Conservation (phyloP, 805 yeast genomes). For the Lipomyces sp. region DNA sequence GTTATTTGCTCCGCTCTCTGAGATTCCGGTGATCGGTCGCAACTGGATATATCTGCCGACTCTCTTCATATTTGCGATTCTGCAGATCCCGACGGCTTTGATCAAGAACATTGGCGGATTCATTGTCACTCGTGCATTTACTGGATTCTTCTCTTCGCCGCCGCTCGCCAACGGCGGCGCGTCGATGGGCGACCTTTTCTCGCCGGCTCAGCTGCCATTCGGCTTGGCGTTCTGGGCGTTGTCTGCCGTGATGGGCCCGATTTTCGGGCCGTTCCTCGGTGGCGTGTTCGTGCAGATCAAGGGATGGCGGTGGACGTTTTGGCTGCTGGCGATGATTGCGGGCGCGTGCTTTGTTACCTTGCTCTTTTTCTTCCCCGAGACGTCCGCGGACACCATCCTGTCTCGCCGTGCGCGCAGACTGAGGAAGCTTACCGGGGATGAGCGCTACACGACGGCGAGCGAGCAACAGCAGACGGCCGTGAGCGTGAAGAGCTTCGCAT, state of each 20-base stretch:
- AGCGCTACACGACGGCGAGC: neutral
- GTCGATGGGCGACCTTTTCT: constrained; percentile 49
- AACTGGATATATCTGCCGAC: constrained; percentile 49
- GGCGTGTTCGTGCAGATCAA: constrained; percentile 45
- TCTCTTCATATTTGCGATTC: constrained; percentile 45
- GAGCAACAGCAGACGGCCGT: constrained; percentile 1
- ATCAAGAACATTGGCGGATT: constrained; percentile 50
- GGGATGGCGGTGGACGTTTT: constrained; percentile 46
- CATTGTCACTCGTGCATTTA: constrained; percentile 48
- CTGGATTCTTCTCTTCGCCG: constrained; percentile 59
- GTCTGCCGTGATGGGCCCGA: constrained; percentile 43
- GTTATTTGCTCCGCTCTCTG: constrained; percentile 57
- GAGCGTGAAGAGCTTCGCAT: constrained; percentile 20
- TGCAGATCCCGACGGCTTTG: constrained; percentile 56
- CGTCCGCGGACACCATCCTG: constrained; percentile 46
- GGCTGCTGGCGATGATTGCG: constrained; percentile 37
- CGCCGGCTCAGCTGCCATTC: constrained; percentile 44
- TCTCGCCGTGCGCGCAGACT: constrained; percentile 49
- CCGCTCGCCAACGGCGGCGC: constrained; percentile 62
- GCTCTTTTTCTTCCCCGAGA: constrained; percentile 49
- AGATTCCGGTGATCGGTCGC: constrained; percentile 53
- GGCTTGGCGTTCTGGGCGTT: constrained; percentile 29
- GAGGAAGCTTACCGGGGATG: constrained; percentile 47
- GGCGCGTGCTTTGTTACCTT: constrained; percentile 42
- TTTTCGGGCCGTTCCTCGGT: constrained; percentile 55